Evolutionary conservation across 2,329 filamentous ascomycete genomes (phyloP), one percentile per base, ranked within the genome.

Genomic region (Venturia oleaginea): DNA sequence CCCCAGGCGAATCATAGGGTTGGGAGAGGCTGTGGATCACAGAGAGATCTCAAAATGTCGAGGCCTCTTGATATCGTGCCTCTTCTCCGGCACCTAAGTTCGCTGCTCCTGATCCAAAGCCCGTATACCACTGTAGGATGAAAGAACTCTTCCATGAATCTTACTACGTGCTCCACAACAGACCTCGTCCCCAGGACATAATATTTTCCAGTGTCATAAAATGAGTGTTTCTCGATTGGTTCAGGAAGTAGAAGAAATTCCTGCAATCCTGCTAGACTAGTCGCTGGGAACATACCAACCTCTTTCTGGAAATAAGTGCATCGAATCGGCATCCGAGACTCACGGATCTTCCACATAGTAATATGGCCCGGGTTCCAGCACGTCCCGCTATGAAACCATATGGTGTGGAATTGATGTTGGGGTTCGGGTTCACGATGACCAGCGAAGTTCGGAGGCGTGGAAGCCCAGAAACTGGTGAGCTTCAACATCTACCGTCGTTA

Each of bases 1-100:
- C 75, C 59, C 74, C 27, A 32, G 38, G 60, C 78, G 67, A 74
- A 74, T 42, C 69, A 66, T 65, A 34, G 30, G 51, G 3, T 32
- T 19, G 30, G 51, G 27, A 55, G 34, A 34, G 6, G 15, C 22
- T 57, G 27, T 8, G 24, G 17, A 24, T n/a, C 40, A 19, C 17
- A 43, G 13, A 43, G 15, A n/a, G n/a, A 27, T 27, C 11, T 34
- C n/a, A 19, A 4, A 22, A 4, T 27, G 15, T 32, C 27, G 24
- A 34, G 51, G 51, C 27, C n/a, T n/a, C 51, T 30, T 34, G 51
- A 15, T n/a, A 15, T 34, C 30, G 6, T 34, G 3, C 34, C 8
- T 34, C 17, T 13, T 34, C 30, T 57, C 6, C 17, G 13, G 51
- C 17, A 34, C 30, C 64, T 40, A 48, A 30, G 10, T 24, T 30